Conservation (phyloP, 163 green algal genomes). For the Chloromonas sp. region DNA sequence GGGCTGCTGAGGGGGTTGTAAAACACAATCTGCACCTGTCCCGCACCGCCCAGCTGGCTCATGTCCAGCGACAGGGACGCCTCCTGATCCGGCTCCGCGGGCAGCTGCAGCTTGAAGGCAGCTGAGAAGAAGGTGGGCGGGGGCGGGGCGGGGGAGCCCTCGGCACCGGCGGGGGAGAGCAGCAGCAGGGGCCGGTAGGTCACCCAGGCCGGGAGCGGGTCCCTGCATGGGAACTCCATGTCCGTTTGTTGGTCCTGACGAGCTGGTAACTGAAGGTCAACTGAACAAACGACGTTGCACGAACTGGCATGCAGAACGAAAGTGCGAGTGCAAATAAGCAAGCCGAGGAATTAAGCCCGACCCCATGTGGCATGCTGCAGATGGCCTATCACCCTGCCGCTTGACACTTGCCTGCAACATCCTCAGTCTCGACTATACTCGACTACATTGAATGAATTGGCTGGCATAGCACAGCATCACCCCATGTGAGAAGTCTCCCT, state of each 20-base stretch:
- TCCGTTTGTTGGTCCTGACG: no score
- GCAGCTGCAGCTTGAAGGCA: background rate
- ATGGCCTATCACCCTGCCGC: background rate
- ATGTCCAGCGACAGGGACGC: background rate
- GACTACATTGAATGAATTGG: no score
- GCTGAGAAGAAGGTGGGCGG: background rate
- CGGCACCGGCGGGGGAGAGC: background rate
- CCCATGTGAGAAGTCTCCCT: no score
- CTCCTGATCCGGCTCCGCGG: background rate
- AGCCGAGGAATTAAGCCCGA: no score
- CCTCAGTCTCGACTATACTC: no score
- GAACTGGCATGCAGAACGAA: background rate
- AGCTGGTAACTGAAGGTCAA: background rate
- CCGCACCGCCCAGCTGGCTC: background rate
- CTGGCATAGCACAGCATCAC: no score
- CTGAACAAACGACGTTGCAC: background rate
- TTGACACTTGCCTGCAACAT: background rate
- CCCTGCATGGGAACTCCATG: background rate
- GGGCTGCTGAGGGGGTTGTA: background rate
- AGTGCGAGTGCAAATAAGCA: no score
- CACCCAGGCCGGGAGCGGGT: background rate
- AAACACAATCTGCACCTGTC: background rate
- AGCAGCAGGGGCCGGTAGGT: background rate
- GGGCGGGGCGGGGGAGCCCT: background rate
- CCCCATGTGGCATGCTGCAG: no score